A percentile compares a stretch with the other conserved stretches of the same genome.
Evolutionary conservation across 768 basidiomycete genomes (phyloP).

Genomic region (Dentipellis fragilis): DNA sequence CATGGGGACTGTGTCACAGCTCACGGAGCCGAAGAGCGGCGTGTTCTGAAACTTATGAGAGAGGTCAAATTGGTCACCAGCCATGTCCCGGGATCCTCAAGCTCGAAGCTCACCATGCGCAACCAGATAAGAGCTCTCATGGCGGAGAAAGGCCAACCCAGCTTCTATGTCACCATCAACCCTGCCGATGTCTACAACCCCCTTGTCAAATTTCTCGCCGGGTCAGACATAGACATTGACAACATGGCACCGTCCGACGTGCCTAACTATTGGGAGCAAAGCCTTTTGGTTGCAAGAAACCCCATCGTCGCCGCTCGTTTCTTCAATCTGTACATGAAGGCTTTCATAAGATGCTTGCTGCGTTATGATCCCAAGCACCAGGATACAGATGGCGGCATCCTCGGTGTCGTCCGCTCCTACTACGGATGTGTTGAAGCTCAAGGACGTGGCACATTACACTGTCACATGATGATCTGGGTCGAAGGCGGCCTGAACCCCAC

Average conservation of each 20-base stretch:
- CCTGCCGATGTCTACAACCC: slow-evolving; percentile 34
- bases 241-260: slow-evolving; percentile 19
- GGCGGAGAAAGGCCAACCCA: slow-evolving; percentile 23
- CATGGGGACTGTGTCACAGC: slow-evolving; percentile 1
- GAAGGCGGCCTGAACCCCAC: slow-evolving; percentile 11
- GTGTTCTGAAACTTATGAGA: slow-evolving; percentile 18
- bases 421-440: slow-evolving; percentile 34
- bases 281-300: slow-evolving; percentile 27
- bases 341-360: slow-evolving; percentile 23
- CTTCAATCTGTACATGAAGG: slow-evolving; percentile 32
- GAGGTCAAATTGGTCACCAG: slow-evolving; percentile 14
- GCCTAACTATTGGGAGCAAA: slow-evolving; percentile 23
- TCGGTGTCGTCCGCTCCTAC: slow-evolving; percentile 25
- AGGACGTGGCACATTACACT: slow-evolving; percentile 29
- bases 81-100: slow-evolving; percentile 20
- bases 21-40: slow-evolving; percentile 18
- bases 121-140: not conserved
- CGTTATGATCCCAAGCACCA: slow-evolving; percentile 11
- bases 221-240: slow-evolving; percentile 28
- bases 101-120: slow-evolving; percentile 13
- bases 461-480: slow-evolving; percentile 33
- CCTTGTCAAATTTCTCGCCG: slow-evolving; percentile 29
- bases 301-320: slow-evolving; percentile 30
- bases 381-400: slow-evolving; percentile 18
- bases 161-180: slow-evolving; percentile 35